A percentile compares a stretch with the other conserved stretches of the same genome.
phyloP scores from a whole-genome alignment of 139 green algal genomes.

The Volvox africanus region DNA sequence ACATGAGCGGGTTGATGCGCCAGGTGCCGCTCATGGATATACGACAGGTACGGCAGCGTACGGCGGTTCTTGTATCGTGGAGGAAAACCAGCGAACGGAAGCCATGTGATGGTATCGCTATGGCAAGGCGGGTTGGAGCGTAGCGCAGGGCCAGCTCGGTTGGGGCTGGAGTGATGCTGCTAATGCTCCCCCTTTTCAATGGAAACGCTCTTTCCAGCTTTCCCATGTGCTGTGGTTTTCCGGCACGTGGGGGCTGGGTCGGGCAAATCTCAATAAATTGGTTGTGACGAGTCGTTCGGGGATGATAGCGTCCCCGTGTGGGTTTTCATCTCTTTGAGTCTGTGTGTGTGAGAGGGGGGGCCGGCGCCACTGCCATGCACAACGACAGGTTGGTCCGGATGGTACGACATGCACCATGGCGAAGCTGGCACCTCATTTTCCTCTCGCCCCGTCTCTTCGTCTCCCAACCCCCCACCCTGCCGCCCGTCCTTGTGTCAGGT shows the following conservation, averaged over 20 bases:
- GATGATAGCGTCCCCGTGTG: no score
- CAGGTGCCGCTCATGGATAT: slow-evolving; percentile 34
- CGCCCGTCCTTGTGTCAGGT: background rate
- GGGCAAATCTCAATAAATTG: no score
- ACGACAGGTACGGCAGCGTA: slow-evolving; percentile 9
- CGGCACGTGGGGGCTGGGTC: no score
- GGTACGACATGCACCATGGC: no score
- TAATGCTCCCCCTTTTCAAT: background rate
- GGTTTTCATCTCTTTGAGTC: no score
- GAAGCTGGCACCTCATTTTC: background rate
- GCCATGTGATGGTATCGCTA: background rate
- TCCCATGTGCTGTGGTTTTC: no score
- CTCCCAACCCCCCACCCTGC: background rate
- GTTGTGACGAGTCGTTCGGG: no score
- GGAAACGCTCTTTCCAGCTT: background rate
- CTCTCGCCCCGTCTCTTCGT: background rate
- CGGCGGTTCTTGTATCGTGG: no score
- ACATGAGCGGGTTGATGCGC: slow-evolving; percentile 18
- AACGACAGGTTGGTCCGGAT: no score
- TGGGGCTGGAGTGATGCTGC: background rate
- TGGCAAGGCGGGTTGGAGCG: background rate
- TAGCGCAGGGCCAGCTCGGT: background rate
- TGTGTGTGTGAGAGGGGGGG: no score
- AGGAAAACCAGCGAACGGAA: background rate
- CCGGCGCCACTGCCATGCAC: no score